Conservation (phyloP, 495 filamentous ascomycete species). For the Lophiostoma macrostomum region DNA sequence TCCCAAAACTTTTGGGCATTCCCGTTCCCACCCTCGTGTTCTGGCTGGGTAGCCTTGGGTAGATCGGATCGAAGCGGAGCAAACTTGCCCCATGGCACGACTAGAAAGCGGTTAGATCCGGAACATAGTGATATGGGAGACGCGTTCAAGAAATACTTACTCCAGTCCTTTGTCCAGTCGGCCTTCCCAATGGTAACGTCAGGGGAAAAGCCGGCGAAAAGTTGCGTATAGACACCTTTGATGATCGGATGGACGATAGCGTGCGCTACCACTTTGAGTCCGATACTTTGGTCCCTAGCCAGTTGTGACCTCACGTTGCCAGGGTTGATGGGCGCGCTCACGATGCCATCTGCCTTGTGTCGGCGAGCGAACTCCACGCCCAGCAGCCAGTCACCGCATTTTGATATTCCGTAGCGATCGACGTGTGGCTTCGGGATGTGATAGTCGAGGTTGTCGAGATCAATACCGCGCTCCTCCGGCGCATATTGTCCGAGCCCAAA, state of each 20-base stretch:
- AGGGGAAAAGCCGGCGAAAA: neutral
- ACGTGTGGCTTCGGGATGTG: neutral
- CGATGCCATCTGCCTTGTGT: constrained; percentile 36
- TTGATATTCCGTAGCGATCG: constrained; percentile 44
- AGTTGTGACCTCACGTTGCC: constrained; percentile 22
- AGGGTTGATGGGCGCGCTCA: constrained; percentile 39
- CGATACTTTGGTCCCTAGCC: neutral
- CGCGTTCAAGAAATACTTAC: no score
- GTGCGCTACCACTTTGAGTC: no score
- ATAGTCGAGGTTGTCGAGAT: constrained; percentile 7
- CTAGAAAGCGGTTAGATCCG: no score
- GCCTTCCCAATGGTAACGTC: constrained; percentile 1
- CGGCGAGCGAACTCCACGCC: constrained; percentile 39
- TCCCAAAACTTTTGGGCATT: constrained; percentile 38
- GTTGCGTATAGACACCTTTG: neutral
- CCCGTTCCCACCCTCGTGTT: constrained; percentile 35
- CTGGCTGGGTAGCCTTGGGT: neutral
- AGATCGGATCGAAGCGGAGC: constrained; percentile 23
- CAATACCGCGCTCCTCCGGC: constrained; percentile 18
- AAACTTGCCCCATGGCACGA: constrained; percentile 21
- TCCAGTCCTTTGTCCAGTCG: constrained; percentile 28
- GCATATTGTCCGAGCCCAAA: constrained; percentile 24
- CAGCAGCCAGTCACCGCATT: constrained; percentile 45
- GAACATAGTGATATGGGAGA: no score
- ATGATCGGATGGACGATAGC: neutral